Evolutionary conservation across 768 basidiomycete species (phyloP), one percentile per base, ranked within the genome.

Genomic region (Mycena kentingensis): DNA sequence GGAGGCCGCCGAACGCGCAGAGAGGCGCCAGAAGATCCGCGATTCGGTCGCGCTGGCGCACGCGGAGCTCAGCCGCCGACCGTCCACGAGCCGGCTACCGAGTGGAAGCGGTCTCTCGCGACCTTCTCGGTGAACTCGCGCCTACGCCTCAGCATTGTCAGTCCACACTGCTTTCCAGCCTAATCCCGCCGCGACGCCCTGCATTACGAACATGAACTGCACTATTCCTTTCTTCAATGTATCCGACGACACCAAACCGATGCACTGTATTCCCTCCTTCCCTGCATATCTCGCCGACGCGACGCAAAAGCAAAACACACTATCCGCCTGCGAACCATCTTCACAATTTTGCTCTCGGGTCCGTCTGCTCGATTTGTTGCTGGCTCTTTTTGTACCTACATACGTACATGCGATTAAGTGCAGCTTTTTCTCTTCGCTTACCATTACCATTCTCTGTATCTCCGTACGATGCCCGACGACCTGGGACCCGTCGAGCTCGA

Each of bases 311-410:
- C 47, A 45, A 36, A 51, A 54, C 58, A 60, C 29, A 53, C 58
- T 60, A 58, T 46, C 57, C 55, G 34, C 42, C 11, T 39, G 18
- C 44, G 34, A 27, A 27, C 57, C 41, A 25, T 19, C 15, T 44
- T 34, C 24, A 15, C 49, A 44, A 11, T 37, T 45, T 60, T 42
- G 58, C 54, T 60, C 54, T 60, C 58, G 25, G 22, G 47, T 47
- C 54, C 35, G 57, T 60, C 58, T 52, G 58, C 46, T 60, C 58
- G 58, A 60, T 60, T 60, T 60, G 58, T 60, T 59, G 32, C 45
- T 52, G 26, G 58, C 31, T 32, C 31, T 32, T 32, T 32, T 32
- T 32, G 10, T 32, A 8, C 31, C 31, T 32, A 16, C 31, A 32
- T 8, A 8, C 10, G 31, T 16, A 8, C 31, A 32, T 32, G 31